Evolutionary conservation across 768 basidiomycete species (phyloP).

Genomic region (Pleurotus djamor): DNA sequence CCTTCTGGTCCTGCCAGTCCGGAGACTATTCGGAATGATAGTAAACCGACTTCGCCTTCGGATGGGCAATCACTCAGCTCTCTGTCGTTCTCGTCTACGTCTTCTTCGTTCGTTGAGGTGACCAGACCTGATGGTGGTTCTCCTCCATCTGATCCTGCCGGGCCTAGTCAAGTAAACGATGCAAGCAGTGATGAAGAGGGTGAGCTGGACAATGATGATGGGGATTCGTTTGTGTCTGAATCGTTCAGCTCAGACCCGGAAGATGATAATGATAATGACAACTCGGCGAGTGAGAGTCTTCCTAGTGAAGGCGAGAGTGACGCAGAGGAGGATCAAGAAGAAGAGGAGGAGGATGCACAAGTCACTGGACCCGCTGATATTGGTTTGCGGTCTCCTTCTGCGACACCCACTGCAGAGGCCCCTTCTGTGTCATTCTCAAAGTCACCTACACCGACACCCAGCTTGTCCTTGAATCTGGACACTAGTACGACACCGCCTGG

Average conservation of each 20-base stretch:
- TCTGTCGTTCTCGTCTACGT: constrained; percentile 37
- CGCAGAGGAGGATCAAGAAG: neutral
- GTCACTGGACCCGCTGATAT: constrained; percentile 11
- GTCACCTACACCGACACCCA: constrained; percentile 15
- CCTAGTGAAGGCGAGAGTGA: neutral
- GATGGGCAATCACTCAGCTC: constrained; percentile 29
- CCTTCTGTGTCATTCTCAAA: constrained; percentile 24
- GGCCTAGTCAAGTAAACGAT: constrained; percentile 17
- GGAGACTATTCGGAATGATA: neutral
- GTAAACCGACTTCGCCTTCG: constrained; percentile 1
- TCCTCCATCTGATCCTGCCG: constrained; percentile 3
- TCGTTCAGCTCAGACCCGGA: constrained; percentile 23
- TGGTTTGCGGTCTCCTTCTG: constrained; percentile 49
- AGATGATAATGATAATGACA: constrained; percentile 19
- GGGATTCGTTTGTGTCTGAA: constrained; percentile 21
- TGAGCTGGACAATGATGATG: constrained; percentile 21
- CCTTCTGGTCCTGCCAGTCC: neutral
- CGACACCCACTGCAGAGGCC: constrained; percentile 55
- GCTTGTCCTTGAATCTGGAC: constrained; percentile 31
- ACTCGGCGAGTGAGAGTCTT: constrained; percentile 5
- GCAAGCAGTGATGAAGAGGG: constrained; percentile 29
- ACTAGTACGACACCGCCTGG: constrained; percentile 63
- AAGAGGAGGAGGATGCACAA: constrained; percentile 13
- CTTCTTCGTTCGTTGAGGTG: constrained; percentile 51
- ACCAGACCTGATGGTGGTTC: constrained; percentile 18